Base-by-base conservation (phyloP, 441 rosid species). In the Daphne laureola region DNA sequence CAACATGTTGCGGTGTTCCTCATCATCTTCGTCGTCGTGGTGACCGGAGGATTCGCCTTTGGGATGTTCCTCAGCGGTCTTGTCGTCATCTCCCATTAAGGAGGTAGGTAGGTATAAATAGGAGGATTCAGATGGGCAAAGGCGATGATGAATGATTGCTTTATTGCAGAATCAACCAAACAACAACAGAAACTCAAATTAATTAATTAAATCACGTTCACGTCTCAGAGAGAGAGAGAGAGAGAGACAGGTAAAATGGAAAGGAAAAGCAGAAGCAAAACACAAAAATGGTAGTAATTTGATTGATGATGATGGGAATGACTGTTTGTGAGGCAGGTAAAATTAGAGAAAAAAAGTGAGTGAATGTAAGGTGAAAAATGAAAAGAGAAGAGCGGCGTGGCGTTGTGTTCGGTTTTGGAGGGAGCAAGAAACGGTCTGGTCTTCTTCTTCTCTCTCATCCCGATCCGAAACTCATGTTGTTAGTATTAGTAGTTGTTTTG, bases 11-110 rank as follows among this genome's bases (percentile, higher is more conserved):
- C 35, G 50, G 43, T 58, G 67, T 2, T 61, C 54, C 14, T 60
- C 73, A 4, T 76, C 78, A 1, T 63, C 78, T 31, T 76, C 78
- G 44, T 76, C 75, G 9, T 66, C 78, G 26, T 68, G 46, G 52
- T 67, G 45, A 12, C 65, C 69, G 31, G 68, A 61, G 38, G 67
- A 56, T 48, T 60, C 67, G 43, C 58, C 72, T 59, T 64, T 46
- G 18, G 53, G 54, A 17, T 60, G 25, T 21, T 21, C 46, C 40
- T 61, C 69, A 36, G 54, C 75, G 51, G 46, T 55, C 43, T 43
- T 18, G 58, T 44, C 42, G 48, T 64, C 38, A 17, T 46, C 54
- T 44, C 38, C 38, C 38, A 31, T n/a, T n/a, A n/a, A n/a, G n/a
- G n/a, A n/a, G n/a, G n/a, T n/a, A n/a, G n/a, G n/a, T n/a, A n/a